Conservation (phyloP, 2,329 filamentous ascomycete species). For the Fusarium tupiense region DNA sequence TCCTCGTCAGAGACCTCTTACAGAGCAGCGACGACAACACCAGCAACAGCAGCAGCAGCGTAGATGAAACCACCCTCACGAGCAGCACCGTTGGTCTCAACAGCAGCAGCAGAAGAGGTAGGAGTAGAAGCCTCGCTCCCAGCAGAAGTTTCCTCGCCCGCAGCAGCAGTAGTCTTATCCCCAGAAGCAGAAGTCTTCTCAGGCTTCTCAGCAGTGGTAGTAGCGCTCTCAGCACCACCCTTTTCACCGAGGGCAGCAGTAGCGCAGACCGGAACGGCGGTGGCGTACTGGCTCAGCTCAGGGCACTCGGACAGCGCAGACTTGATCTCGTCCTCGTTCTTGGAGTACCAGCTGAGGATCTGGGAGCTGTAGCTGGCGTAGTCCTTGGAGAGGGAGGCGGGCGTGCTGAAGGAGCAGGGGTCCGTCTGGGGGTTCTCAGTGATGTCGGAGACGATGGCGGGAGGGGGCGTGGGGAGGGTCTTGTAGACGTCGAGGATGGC, state of each 20-base stretch:
- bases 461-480: slow-evolving; percentile 46
- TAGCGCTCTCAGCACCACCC: background rate
- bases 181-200: slow-evolving; percentile 2
- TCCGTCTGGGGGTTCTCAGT: slow-evolving; percentile 41
- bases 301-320: slow-evolving; percentile 44
- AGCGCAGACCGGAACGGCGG: slow-evolving; percentile 39
- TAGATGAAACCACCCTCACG: slow-evolving; percentile 43
- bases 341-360: slow-evolving; percentile 45
- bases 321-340: slow-evolving; percentile 42
- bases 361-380: slow-evolving; percentile 47
- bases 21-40: slow-evolving; percentile 44
- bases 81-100: slow-evolving; percentile 34
- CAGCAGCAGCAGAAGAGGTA: slow-evolving; percentile 3
- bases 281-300: slow-evolving; percentile 28
- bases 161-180: background rate
- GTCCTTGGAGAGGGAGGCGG: slow-evolving; percentile 45
- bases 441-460: slow-evolving; percentile 43
- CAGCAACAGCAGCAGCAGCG: slow-evolving; percentile 46
- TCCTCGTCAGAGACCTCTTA: slow-evolving; percentile 24
- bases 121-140: background rate
- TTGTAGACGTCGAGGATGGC: slow-evolving; percentile 39
- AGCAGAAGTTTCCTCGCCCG: background rate
- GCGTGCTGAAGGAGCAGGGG: slow-evolving; percentile 47
- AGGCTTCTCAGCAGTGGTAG: slow-evolving; percentile 10
- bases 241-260: slow-evolving; percentile 8